Evolutionary conservation across 345 rosid genomes (phyloP), one percentile per base, ranked within the genome.

Genomic region (Alliaria petiolata): DNA sequence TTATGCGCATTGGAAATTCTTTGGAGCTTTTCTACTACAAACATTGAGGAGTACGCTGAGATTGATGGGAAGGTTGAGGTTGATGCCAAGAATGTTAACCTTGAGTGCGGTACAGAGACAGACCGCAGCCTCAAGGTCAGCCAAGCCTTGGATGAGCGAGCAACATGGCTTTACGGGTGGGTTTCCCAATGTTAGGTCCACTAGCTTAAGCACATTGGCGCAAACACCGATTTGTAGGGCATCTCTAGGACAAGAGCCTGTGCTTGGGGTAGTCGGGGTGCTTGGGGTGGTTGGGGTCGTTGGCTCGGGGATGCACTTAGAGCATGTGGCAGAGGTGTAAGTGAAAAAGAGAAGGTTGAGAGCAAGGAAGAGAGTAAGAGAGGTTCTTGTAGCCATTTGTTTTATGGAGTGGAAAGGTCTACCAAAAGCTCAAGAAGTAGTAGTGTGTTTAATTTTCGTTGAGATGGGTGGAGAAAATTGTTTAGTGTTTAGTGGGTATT

Each of bases 301-400:
- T 22, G 25, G 25, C 0, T 33, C 30, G 46, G 71, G 78, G 45
- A 74, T 71, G 80, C 93, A 87, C 25, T 77, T 44, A 17, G 59
- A 79, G 75, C 91, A 84, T 33, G 73, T 58, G 9, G 89, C 89
- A 62, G 65, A 70, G 31, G 67, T 81, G 5, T 81, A 69, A 71
- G 85, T 36, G 44, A 85, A 82, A 58, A 83, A 79, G 67, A 86
- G 70, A 31, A 88, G 76, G 76, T 88, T 86, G 34, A 83, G 60
- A 20, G 77, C 38, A 43, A 86, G 66, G 35, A 88, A 79, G 53
- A 88, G 85, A 61, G 88, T 80, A 45, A 83, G 60, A n/a, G 83
- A 59, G n/a, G 76, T 61, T 76, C 75, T 86, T 30, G 79, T 57
- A 65, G 79, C 85, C 95, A 88, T 81, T 63, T 62, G 9, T 25